Evolutionary conservation across 1,139 yeast genomes (phyloP), one percentile per base, ranked within the genome.

Genomic region (Diutina neorugosa): DNA sequence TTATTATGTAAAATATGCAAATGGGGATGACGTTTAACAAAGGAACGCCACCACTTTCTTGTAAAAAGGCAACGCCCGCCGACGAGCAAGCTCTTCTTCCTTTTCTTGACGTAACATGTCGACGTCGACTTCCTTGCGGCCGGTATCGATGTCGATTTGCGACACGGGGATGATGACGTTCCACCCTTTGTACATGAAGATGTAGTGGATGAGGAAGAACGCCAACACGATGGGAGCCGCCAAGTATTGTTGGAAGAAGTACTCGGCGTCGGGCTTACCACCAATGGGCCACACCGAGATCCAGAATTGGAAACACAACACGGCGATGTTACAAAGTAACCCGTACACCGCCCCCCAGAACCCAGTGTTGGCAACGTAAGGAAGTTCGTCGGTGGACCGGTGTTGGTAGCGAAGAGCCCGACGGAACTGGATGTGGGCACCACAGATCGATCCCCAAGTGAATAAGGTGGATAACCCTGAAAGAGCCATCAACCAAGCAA

Each of bases 211-310:
- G 31, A 77, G 50, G 69, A 80, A 83, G 64, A 81, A 81, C 2
- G 66, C 76, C 53, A 83, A 59, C 56, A 83, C 71, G 55, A 84
- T 81, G 41, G 84, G 86, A 54, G 77, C 77, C 49, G 87, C 82
- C 61, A 84, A 71, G 67, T 80, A 84, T 46, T 80, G 73, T 64
- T 74, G 70, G 67, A 84, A 84, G 74, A 84, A 84, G 52, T 68
- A 74, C 57, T 69, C 61, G 0, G 71, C 70, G 46, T 63, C 53
- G 25, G 77, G 77, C 42, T 58, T 54, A 16, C 55, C 37, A 8
- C 69, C 69, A 44, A 71, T 57, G 11, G 77, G 77, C 60, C 58
- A 73, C 53, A 73, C 63, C 2, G 76, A 66, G 21, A 67, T 63
- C 78, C 78, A 73, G 58, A 73, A 73, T 60, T 73, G 76, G 54